A percentile compares a stretch with the other conserved stretches of the same genome.
Conservation (phyloP, 192 early-diverging fungal species). For the Gonapodya prolifera region DNA sequence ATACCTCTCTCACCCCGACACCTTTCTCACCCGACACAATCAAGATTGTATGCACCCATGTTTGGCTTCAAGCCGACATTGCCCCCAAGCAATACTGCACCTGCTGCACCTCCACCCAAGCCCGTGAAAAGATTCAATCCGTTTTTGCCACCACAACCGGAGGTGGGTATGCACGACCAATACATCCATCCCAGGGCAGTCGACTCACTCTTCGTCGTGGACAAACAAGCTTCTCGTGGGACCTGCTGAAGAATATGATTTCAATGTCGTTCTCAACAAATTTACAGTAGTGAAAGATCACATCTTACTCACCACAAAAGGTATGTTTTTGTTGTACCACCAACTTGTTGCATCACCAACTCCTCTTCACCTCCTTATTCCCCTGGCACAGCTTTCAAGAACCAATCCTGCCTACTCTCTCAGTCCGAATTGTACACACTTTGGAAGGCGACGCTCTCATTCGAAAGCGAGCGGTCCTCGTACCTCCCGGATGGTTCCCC, state of each 20-base stretch:
- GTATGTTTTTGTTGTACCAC: neutral
- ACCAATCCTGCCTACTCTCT: neutral
- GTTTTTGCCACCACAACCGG: neutral
- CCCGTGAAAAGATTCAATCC: neutral
- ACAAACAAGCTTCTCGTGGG: neutral
- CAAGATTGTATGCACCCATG: neutral
- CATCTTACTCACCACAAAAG: constrained; percentile 2
- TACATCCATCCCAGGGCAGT: neutral
- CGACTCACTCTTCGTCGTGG: neutral
- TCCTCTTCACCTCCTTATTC: neutral
- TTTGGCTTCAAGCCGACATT: neutral
- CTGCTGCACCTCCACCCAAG: neutral
- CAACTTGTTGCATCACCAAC: too few species aligned
- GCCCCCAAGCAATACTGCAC: neutral
- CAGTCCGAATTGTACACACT: neutral
- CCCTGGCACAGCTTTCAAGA: neutral
- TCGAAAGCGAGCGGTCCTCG: neutral
- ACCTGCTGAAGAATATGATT: neutral
- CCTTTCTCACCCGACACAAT: neutral
- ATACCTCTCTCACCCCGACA: neutral
- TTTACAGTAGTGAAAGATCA: neutral
- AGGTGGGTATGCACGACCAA: neutral
- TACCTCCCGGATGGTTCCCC: neutral
- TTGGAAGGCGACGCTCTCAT: neutral
- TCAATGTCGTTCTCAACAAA: neutral